Base-by-base conservation (phyloP, 2,329 filamentous ascomycete species). In the Ophiocordyceps unilateralis region DNA sequence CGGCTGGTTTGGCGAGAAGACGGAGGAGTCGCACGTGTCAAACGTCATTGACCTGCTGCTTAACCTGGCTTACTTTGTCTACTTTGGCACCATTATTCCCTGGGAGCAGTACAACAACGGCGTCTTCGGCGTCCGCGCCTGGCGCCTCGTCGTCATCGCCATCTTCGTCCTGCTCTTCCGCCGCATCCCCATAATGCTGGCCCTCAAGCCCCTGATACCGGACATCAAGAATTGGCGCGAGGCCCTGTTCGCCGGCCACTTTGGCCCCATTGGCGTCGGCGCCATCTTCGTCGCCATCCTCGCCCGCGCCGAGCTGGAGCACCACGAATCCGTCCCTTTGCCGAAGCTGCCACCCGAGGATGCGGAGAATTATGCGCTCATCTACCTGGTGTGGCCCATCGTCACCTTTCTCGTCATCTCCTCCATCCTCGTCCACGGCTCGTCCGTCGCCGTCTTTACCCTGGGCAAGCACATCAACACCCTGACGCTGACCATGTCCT, bases 201-300 rank as follows among this genome's bases (percentile, higher is more conserved):
- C 76, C 0, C 66, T 96, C 44, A 96, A 96, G 57, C 89, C 91
- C 0, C 48, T 95, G 6, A 96, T 98, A 60, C 89, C 91, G 0
- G 91, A 98, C 55, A 79, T 98, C 53, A 96, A 95, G 63, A 96
- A 89, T 0, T 98, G 91, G 89, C 81, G 91, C 53, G 91, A 98
- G 58, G 89, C 91, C 6, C 68, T 95, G 1, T 98, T 98, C 57
- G 91, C 91, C 15, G 91, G 91, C 2, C 91, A 98, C 59, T 98
- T 98, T 56, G 91, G 91, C 7, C 91, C 91, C 23, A 96, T 98
- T 51, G 91, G 91, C 43, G 91, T 98, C 43, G 91, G 91, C 46
- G 91, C 89, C 48, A 88, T 98, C 45, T 98, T 98, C 50, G 81
- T 94, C 40, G 86, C 87, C 19, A 93, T 98, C 46, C 69, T 98